Percentiles rank a stretch among this genome's conserved stretches.
Evolutionary conservation across 139 green algal genomes (phyloP).

Genomic region (Tetraselmis chui): DNA sequence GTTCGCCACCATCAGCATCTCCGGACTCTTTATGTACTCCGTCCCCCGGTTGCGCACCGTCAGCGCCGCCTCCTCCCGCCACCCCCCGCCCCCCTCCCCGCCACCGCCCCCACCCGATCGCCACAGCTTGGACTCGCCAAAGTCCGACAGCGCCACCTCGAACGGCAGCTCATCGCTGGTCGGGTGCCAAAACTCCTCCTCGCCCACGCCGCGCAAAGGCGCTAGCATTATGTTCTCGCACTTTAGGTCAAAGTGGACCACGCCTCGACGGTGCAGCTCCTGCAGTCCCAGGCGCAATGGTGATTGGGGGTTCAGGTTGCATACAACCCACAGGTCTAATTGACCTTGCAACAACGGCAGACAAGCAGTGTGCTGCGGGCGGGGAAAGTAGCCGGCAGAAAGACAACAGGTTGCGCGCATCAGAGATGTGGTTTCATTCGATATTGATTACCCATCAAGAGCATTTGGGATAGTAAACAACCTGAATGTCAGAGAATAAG

Average conservation of each 20-base stretch:
- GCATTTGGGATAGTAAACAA: too few relatives aligned
- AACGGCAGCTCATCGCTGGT: slow-evolving; percentile 28
- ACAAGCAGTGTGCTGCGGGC: too few relatives aligned
- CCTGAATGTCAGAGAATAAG: too few relatives aligned
- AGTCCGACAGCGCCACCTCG: slow-evolving; percentile 60
- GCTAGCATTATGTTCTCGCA: slow-evolving; percentile 77
- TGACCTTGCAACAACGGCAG: too few relatives aligned
- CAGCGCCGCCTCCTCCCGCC: too few relatives aligned
- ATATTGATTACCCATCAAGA: too few relatives aligned
- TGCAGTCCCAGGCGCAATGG: too few relatives aligned
- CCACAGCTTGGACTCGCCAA: slow-evolving; percentile 58
- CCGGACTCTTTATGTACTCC: slow-evolving; percentile 72
- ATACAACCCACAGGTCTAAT: too few relatives aligned
- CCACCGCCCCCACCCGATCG: neutral
- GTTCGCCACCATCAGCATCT: slow-evolving; percentile 72
- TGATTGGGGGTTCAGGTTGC: too few relatives aligned
- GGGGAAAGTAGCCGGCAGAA: too few relatives aligned
- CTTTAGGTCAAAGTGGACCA: slow-evolving; percentile 88
- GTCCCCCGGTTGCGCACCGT: slow-evolving; percentile 56
- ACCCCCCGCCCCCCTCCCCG: neutral
- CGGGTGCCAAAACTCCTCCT: slow-evolving; percentile 52
- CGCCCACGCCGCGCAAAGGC: slow-evolving; percentile 36
- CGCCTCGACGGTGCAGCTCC: slow-evolving; percentile 31
- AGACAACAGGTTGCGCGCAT: too few relatives aligned
- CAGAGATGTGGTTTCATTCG: too few relatives aligned